Evolutionary conservation across 2,329 filamentous ascomycete genomes (phyloP).

Genomic region (Sphaerulina musiva): DNA sequence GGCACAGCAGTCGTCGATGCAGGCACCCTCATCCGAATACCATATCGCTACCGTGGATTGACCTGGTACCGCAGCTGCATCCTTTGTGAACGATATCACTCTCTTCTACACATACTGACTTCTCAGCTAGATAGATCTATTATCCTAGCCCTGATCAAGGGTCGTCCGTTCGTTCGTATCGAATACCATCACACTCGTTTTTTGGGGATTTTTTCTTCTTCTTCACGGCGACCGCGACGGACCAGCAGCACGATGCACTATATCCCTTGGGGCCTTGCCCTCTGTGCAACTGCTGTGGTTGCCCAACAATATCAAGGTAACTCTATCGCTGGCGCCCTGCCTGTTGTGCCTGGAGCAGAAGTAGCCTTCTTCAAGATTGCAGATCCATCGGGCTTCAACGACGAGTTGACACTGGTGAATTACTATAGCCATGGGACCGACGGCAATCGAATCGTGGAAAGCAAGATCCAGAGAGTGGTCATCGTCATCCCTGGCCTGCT

Average conservation of each 20-base stretch:
- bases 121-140: neutral
- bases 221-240: neutral
- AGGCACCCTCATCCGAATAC: neutral
- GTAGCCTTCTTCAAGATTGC: constrained; percentile 33
- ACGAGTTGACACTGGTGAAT: constrained; percentile 30
- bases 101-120: neutral
- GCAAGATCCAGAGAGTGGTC: constrained; percentile 27
- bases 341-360: constrained; percentile 19
- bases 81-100: neutral
- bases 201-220: neutral
- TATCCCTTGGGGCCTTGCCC: neutral
- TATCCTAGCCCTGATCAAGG: neutral
- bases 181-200: constrained; percentile 6
- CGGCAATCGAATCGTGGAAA: constrained; percentile 22
- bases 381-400: constrained; percentile 20
- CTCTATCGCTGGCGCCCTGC: constrained; percentile 21
- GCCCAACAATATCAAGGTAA: constrained; percentile 27
- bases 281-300: constrained; percentile 3
- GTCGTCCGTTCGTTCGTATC: neutral
- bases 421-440: constrained; percentile 27
- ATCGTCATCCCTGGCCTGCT: constrained; percentile 30
- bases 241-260: constrained; percentile 3
- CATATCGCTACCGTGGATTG: neutral
- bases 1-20: neutral
- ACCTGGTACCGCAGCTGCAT: neutral